These are phyloP conservation scores for Xylaria sp. DNA, from an alignment of 2,329 filamentous ascomycete genomes.

Conservation along the genomic window DNA sequence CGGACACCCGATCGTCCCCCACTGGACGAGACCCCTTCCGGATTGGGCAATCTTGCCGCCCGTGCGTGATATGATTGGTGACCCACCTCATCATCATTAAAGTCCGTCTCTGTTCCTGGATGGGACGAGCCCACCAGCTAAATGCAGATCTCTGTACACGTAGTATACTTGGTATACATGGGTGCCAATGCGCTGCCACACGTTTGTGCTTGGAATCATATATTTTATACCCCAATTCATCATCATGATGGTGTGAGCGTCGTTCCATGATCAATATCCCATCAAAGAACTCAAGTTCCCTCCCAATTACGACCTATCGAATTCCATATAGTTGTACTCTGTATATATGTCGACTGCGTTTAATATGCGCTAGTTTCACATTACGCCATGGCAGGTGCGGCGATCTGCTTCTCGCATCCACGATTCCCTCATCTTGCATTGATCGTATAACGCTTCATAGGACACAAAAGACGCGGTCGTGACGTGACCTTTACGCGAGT, in stretches of 20 bases:
- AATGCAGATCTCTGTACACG: constrained; percentile 33
- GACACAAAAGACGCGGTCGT: constrained; percentile 19
- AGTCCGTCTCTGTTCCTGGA: constrained; percentile 31
- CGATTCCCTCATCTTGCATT: constrained; percentile 47
- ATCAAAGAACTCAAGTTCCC: too few relatives aligned
- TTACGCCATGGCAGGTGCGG: constrained; percentile 8
- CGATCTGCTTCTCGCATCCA: constrained; percentile 35
- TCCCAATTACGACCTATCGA: too few relatives aligned
- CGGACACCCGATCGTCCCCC: constrained; percentile 30
- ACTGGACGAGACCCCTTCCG: constrained; percentile 31
- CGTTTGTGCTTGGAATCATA: constrained; percentile 3
- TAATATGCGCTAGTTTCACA: constrained; percentile 19
- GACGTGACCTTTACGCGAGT: constrained; percentile 19
- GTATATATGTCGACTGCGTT: constrained; percentile 21
- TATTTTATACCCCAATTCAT: constrained; percentile 3
- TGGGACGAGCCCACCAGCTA: constrained; percentile 36
- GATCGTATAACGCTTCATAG: constrained; percentile 9
- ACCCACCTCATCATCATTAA: constrained; percentile 26
- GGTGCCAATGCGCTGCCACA: constrained; percentile 11
- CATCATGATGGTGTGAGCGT: constrained; percentile 17
- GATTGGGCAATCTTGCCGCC: constrained; percentile 39
- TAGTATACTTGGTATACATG: constrained; percentile 17
- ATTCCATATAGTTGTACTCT: neutral
- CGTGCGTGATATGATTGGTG: constrained; percentile 40
- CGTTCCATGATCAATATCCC: constrained; percentile 5